Conservation (phyloP, 2,329 filamentous ascomycete species). For the Penicillium nordicum region DNA sequence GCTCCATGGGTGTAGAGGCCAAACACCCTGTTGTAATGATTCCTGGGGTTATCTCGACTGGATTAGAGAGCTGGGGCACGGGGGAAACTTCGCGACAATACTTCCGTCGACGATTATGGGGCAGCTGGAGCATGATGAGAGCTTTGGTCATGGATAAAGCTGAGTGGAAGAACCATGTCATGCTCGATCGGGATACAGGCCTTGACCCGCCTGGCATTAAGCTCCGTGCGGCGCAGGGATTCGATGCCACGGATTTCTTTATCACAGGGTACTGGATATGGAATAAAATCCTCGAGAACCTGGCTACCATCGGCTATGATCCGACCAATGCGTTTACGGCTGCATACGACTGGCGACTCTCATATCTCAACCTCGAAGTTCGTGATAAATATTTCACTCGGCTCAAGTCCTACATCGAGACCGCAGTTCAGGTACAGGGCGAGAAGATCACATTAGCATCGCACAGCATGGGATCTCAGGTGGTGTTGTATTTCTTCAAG, state of each 20-base stretch:
- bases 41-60: conserved; percentile 94
- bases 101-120: conserved; percentile 93
- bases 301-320: conserved; percentile 94
- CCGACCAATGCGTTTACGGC: conserved; percentile 69
- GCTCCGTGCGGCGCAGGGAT: conserved; percentile 87
- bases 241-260: conserved; percentile 91
- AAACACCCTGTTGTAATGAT: conserved; percentile 94
- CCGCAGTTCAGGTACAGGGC: conserved; percentile 67
- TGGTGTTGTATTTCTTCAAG: conserved; percentile 76
- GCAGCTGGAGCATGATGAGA: conserved; percentile 98
- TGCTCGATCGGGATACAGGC: conserved; percentile 89
- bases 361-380: conserved; percentile 82
- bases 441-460: conserved; percentile 83
- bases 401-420: conserved; percentile 86
- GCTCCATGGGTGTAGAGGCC: conserved; percentile 73
- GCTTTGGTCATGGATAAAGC: conserved; percentile 91
- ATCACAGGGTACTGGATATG: conserved; percentile 93
- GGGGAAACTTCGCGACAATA: conserved; percentile 79
- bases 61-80: conserved; percentile 94
- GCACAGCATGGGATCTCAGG: conserved; percentile 97
- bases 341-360: conserved; percentile 87
- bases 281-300: conserved; percentile 97
- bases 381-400: conserved; percentile 92
- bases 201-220: conserved; percentile 89
- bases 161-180: conserved; percentile 91